These are phyloP conservation scores for Grosmannia serpens DNA, from an alignment of 2,329 filamentous ascomycete genomes.

Conservation along the genomic window DNA sequence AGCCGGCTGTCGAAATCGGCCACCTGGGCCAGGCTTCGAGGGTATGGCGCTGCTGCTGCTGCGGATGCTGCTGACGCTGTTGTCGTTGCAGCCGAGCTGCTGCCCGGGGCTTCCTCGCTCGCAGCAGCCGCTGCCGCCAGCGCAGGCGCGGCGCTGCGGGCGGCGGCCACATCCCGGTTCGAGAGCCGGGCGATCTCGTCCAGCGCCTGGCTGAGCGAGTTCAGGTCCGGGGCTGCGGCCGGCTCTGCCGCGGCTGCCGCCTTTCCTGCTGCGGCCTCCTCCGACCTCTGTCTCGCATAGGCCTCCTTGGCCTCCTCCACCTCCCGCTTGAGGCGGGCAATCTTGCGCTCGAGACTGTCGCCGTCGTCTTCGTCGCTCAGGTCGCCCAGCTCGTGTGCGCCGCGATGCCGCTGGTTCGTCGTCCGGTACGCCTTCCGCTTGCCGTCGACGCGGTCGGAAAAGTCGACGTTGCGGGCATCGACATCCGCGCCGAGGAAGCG, in stretches of 20 bases:
- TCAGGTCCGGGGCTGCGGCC: constrained; percentile 23
- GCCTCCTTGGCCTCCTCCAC: constrained; percentile 62
- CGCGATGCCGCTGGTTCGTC: constrained; percentile 52
- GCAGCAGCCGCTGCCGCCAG: background rate
- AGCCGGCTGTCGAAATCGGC: constrained; percentile 83
- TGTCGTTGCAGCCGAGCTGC: background rate
- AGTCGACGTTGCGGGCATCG: constrained; percentile 69
- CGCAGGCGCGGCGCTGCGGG: background rate
- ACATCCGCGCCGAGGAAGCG: constrained; percentile 67
- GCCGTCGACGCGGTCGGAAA: constrained; percentile 75
- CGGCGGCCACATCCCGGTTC: constrained; percentile 12
- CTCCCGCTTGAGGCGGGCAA: constrained; percentile 74
- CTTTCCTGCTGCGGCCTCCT: constrained; percentile 23
- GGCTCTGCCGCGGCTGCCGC: constrained; percentile 34
- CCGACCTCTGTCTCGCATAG: constrained; percentile 40
- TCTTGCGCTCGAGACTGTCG: constrained; percentile 53
- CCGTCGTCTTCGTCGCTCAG: constrained; percentile 50
- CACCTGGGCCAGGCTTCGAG: constrained; percentile 63
- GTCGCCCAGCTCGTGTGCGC: constrained; percentile 51
- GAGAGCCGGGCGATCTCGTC: constrained; percentile 45
- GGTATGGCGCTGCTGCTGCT: constrained; percentile 12
- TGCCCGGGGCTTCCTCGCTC: constrained; percentile 10
- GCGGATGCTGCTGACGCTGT: constrained; percentile 6
- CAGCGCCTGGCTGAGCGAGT: constrained; percentile 59
- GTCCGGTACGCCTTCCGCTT: constrained; percentile 78